A percentile compares a stretch with the other conserved stretches of the same genome.
phyloP scores from a whole-genome alignment of 176 grass and related monocot species.

The Raddia distichophylla region DNA sequence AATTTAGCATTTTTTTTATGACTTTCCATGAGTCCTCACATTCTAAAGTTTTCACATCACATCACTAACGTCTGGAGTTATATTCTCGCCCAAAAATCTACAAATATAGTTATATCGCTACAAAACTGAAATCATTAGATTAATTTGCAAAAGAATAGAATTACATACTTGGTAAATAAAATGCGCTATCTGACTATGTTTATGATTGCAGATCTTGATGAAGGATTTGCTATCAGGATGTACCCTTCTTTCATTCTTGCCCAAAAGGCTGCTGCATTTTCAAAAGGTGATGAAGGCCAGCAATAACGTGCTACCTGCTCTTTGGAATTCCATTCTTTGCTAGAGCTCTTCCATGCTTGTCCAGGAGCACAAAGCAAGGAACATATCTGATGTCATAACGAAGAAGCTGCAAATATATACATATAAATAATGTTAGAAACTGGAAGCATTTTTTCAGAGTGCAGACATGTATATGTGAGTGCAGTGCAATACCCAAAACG shows the following conservation, averaged over 20 bases:
- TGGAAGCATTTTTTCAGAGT: not conserved
- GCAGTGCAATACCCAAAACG: not conserved
- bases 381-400: constrained; percentile 92
- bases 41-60: constrained; percentile 21
- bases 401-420: constrained; percentile 63
- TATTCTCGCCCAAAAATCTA: not conserved
- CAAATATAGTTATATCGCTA: too few relatives aligned
- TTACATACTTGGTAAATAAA: constrained; percentile 27
- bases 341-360: constrained; percentile 79
- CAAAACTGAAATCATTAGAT: too few relatives aligned
- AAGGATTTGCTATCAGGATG: constrained; percentile 39
- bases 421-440: constrained; percentile 27
- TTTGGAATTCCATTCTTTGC: constrained; percentile 86
- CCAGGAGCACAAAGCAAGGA: constrained; percentile 94
- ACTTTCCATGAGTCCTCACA: not conserved
- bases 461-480: not conserved
- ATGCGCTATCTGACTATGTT: constrained; percentile 5
- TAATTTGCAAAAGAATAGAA: too few relatives aligned
- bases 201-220: not conserved
- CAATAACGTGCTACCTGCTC: constrained; percentile 78
- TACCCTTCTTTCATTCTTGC: constrained; percentile 27
- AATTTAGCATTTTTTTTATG: too few relatives aligned
- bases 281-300: constrained; percentile 80
- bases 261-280: constrained; percentile 55
- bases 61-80: not conserved